Evolutionary conservation across 495 filamentous ascomycete genomes (phyloP), one percentile per base, ranked within the genome.

Genomic region (Xylaria sp.): DNA sequence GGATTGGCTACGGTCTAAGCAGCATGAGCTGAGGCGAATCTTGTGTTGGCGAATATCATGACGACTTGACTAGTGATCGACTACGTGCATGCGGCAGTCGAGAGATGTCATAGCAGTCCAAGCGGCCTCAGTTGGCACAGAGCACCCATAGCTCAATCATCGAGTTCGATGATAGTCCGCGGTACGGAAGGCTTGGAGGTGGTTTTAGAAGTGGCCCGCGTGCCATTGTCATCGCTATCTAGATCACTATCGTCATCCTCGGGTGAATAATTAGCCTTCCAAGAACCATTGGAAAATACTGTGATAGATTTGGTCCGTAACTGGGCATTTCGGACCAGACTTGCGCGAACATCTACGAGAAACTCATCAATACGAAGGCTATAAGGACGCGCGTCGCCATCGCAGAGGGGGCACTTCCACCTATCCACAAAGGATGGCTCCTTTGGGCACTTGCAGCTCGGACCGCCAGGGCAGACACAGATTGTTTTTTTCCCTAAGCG

Each of bases 321-420:
- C 21, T 79, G 73, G 21, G 78, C 75, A 44, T 80, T 79, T 7
- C 74, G 69, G 57, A 82, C 80, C 4, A 93, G 79, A 53, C 84
- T 74, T 6, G 74, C 68, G 46, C 84, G 86, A 1, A 97, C 86
- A 5, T 85, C 81, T 29, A 82, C 77, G 50, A 97, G 82, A 75
- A 93, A 97, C 5, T 83, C 85, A 77, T 97, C 94, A 14, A 93
- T 80, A 24, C 88, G 73, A 14, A 97, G 82, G 50, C 77, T 86
- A 33, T 87, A 85, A 0, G 95, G 94, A 11, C 94, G 86, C 9
- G 91, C 93, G 76, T 97, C 93, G 40, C 74, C 76, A 41, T 85
- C 83, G 79, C 95, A 97, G 63, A 96, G 87, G 0, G 95, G 94
- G 75, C 95, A 98, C 50, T 82, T 87, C 93, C 94, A 97, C 65